Base-by-base conservation (phyloP, 2,329 filamentous ascomycete genomes). In the Trichoderma lentiforme region DNA sequence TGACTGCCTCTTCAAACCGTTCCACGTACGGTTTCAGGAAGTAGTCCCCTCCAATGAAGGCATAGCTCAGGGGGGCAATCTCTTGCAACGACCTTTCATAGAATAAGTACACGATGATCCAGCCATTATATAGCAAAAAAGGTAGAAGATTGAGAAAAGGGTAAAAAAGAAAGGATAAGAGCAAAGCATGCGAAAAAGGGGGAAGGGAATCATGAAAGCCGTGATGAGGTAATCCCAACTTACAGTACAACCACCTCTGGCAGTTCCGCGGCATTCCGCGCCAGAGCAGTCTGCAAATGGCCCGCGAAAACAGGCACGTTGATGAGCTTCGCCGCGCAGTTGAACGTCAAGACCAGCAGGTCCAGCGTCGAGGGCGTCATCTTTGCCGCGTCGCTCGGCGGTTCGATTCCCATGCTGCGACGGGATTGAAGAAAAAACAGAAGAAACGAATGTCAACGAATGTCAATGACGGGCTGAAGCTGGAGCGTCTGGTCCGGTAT, bases 321-420 rank as follows among this genome's bases (percentile, higher is more conserved):
- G 77, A 97, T 89, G 9, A 90, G 82, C 69, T 86, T 86, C 76
- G 93, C 92, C 36, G 88, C 95, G 78, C 93, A 97, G 80, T 98
- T 98, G 85, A 96, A 97, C 12, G 95, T 97, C 69, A 97, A 82
- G 74, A 97, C 87, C 77, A 97, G 91, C 71, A 94, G 82, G 77
- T 91, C 89, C 70, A 97, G 85, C 51, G 86, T 83, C 56, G 86
- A 85, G 65, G 80, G 77, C 69, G 82, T 78, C 83, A 80, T 80
- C 73, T 71, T 62, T 34, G 58, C 74, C 73, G 66, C 43, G 63
- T 71, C 72, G 32, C 32, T 53, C 18, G 26, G 15, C 34, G 32
- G 36, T 26, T 57, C 15, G 56, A 24, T 24, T 30, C 64, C 43
- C 57, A 18, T 67, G 72, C 71, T 53, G 70, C 72, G 67, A 58